These are phyloP conservation scores for Paraphysoderma sedebokerense DNA, from an alignment of 371 early-diverging fungal species.

Conservation along the genomic window DNA sequence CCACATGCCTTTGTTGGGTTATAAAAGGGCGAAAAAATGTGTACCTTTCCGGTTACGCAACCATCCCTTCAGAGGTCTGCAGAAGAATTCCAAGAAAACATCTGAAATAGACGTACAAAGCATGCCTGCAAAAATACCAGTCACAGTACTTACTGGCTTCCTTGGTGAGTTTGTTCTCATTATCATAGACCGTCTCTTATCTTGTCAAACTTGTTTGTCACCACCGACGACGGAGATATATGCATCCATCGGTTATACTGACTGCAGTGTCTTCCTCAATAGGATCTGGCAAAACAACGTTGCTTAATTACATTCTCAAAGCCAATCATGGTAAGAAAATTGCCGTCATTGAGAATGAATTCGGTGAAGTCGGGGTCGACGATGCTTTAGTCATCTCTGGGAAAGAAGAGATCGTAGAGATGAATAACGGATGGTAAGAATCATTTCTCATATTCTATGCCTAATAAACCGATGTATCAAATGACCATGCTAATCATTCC, in stretches of 20 bases:
- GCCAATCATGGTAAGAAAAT: constrained; percentile 13
- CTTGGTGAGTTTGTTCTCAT: constrained; percentile 6
- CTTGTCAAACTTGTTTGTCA: too few species aligned
- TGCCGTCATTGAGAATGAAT: constrained; percentile 22
- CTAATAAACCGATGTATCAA: not conserved
- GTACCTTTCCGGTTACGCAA: too few species aligned
- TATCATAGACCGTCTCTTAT: too few species aligned
- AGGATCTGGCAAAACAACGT: constrained; percentile 9
- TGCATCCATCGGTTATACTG: too few species aligned
- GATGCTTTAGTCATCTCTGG: constrained; percentile 12
- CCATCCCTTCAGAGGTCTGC: too few species aligned
- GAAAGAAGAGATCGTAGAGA: constrained; percentile 18
- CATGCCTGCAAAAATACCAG: too few species aligned
- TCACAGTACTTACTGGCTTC: constrained; percentile 15
- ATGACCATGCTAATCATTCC: not conserved
- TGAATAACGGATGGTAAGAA: constrained; percentile 16
- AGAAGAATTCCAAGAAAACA: too few species aligned
- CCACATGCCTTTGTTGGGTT: too few species aligned
- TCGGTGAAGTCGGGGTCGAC: constrained; percentile 17
- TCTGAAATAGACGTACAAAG: too few species aligned
- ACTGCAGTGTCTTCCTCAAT: too few species aligned
- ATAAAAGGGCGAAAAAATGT: too few species aligned
- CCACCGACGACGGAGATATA: too few species aligned
- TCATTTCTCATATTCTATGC: not conserved
- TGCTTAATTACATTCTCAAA: constrained; percentile 16